Base-by-base conservation (phyloP, 31 red algal species). In the Odonthalia washingtoniensis region DNA sequence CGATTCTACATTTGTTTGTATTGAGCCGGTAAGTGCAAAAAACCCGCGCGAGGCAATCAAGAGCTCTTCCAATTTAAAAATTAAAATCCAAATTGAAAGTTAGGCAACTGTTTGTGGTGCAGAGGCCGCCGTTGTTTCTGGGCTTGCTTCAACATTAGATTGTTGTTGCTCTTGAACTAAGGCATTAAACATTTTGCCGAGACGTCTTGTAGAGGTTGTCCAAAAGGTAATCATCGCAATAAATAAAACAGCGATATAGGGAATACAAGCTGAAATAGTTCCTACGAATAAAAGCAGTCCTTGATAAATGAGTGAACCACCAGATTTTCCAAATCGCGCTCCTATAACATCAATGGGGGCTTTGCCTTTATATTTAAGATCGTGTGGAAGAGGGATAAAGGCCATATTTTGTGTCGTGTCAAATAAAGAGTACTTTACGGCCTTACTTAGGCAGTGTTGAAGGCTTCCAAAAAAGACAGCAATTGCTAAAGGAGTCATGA, bases 351-450 rank as follows among this genome's bases (percentile, higher is more conserved):
- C 97, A 74, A 99, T 79, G 36, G 97, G 94, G 5, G 97, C 97
- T 88, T 99, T 99, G 76, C 97, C 97, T 89, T 99, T 96, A 28
- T 80, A 90, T 78, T 94, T 96, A 35, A 84, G 86, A 68, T 96
- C 94, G 17, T 81, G 87, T 74, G 96, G 94, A 40, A 99, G 79
- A 40, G 97, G 94, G 78, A 99, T 99, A 83, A 96, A 99, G 1
- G 94, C 91, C 97, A 99, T 99, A 84, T 99, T 94, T 90, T 99
- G 96, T 76, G 87, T 92, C 32, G 97, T 94, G 74, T 99, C 97
- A 82, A 99, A 99, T 81, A 96, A 75, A 24, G 91, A 91, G 70
- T 99, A 99, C 86, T 99, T 99, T 53, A 88, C 81, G 32, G 80
- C 88, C 85, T 96, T 99, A 3, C 84, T 90, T 38, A 96, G 77